phyloP scores from a whole-genome alignment of 2,329 filamentous ascomycete genomes.

The Cladosporium sp. region DNA sequence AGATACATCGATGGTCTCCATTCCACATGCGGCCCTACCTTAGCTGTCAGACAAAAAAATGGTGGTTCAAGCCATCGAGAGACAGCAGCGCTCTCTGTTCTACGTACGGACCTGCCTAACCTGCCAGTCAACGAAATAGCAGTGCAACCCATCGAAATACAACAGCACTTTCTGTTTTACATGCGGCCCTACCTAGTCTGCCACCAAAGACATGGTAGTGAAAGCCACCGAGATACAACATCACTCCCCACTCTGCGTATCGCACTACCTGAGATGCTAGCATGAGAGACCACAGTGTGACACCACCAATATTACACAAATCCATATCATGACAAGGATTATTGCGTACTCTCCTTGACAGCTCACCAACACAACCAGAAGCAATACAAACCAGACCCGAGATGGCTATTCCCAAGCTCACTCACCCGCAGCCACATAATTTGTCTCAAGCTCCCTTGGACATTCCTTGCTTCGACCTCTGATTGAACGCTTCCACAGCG shows the following conservation, averaged over 20 bases:
- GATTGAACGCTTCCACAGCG: slow-evolving; percentile 27
- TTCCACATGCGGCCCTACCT: too few relatives aligned
- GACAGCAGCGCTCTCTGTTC: too few relatives aligned
- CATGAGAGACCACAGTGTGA: background rate
- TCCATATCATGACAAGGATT: background rate
- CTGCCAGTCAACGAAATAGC: too few relatives aligned
- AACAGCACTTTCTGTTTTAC: background rate
- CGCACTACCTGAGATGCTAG: background rate
- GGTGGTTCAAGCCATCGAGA: too few relatives aligned
- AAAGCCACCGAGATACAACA: background rate
- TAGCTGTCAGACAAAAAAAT: too few relatives aligned
- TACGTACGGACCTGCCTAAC: too few relatives aligned
- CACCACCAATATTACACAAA: background rate
- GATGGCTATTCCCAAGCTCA: background rate
- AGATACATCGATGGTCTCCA: too few relatives aligned
- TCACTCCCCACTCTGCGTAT: background rate
- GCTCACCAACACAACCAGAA: background rate
- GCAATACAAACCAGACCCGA: background rate
- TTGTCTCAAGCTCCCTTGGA: background rate
- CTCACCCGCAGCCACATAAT: background rate
- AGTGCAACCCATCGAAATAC: too few relatives aligned
- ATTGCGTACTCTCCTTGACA: background rate
- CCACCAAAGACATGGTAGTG: background rate
- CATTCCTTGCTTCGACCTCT: slow-evolving; percentile 10
- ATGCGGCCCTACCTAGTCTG: background rate